Evolutionary conservation across 805 yeast species (phyloP), one percentile per base, ranked within the genome.

Genomic region (Starmera amethionina): DNA sequence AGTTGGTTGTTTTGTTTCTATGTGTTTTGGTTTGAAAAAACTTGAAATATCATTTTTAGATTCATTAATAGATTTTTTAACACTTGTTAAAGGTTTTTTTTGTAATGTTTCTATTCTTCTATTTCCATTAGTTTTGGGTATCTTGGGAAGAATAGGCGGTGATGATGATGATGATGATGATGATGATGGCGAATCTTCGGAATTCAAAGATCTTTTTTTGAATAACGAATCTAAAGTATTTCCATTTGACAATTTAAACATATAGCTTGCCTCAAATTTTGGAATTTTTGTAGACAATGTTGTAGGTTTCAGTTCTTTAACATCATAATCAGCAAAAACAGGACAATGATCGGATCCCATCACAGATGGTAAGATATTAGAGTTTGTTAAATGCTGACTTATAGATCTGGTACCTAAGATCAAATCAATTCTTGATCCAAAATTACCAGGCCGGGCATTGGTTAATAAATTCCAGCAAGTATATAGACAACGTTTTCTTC

Each of bases 281-380:
- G 73, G 69, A 6, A 46, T 37, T 32, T 22, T 22, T 5, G 4
- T 22, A 22, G 45, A 28, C 1, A 10, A 2, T 11, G 30, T 28
- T 3, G 25, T 15, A 5, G 33, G 5, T 38, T 35, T 40, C 34
- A 47, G 31, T 0, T 33, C 32, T 2, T 37, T 36, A 8, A 57
- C 40, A 32, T 64, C 62, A 35, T 88, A 52, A 56, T 87, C 97
- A 1, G 87, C 70, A 52, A 58, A 87, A 0, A 87, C 75, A 0
- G 98, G 98, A 58, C 97, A 90, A 60, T 90, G 98, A 57, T 90
- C 98, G 0, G 96, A 86, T 0, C 98, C 98, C 56, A 73, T 64
- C 1, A 89, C 51, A 35, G 68, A 68, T 0, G 87, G 80, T 72
- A 83, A 71, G n/a, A 84, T 83, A 34, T 58, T 59, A 1, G 77